Base-by-base conservation (phyloP, 2,329 filamentous ascomycete genomes). In the Pseudogymnoascus sp. region DNA sequence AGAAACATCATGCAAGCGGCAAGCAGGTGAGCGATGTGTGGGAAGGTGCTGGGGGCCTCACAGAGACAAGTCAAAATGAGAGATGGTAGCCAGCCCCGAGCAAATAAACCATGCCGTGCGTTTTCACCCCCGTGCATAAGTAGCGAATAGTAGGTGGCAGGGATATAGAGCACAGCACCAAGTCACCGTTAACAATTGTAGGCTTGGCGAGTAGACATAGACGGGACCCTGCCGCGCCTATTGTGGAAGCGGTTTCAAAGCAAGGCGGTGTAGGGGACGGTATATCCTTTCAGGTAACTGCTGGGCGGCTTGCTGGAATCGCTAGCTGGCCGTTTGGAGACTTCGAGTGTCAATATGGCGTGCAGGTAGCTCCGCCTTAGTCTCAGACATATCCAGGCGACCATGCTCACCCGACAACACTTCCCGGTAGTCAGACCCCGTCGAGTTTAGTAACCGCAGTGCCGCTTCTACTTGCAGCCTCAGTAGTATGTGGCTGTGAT, bases 141-240 rank as follows among this genome's bases (percentile, higher is more conserved):
- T 2, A 33, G 26, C 29, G 15, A 56, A 31, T n/a, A 56, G 50
- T 26, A 33, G 26, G 29, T 56, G 29, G 26, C n/a, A 17, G 29
- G 19, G 26, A 33, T 19, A 21, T 9, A 56, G 26, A 56, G 5
- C 26, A 31, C 19, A 53, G 46, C 26, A 56, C n/a, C 26, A 56
- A 56, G 46, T 31, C 46, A 13, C 17, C 29, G 26, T 56, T 33
- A 19, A 56, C 13, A 13, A 2, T 56, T 33, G 50, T 33, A 56
- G n/a, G 7, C 50, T 56, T 31, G 50, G 50, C 26, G 15, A n/a
- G 15, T 7, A 46, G 42, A 19, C 50, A 33, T 33, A 13, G 29
- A 33, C 29, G 50, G 50, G 50, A 56, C 50, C 50, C 50, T 56
- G 50, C 50, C 50, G 50, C 50, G 50, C 50, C 50, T 56, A 56